These are phyloP conservation scores for Trebouxia sp. DNA, from an alignment of 139 green algal genomes.

Conservation along the genomic window DNA sequence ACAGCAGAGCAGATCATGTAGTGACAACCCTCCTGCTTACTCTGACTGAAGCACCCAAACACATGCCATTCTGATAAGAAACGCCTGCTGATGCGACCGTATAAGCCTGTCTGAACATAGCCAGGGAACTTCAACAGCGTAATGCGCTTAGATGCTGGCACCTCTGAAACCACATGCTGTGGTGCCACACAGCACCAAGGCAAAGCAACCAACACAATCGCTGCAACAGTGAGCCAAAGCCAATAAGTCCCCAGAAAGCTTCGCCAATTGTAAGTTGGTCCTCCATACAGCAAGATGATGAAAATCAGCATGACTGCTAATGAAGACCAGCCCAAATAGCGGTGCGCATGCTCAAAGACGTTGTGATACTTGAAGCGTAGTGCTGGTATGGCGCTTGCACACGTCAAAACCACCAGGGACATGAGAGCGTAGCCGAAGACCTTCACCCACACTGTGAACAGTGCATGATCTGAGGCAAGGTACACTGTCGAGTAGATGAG, in stretches of 20 bases:
- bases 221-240: constrained; percentile 2
- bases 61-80: constrained; percentile 22
- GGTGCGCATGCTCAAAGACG: constrained; percentile 24
- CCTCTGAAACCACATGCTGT: background rate
- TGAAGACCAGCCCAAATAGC: constrained; percentile 21
- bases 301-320: constrained; percentile 18
- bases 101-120: constrained; percentile 13
- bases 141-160: constrained; percentile 15
- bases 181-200: constrained; percentile 17
- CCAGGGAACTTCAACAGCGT: constrained; percentile 14
- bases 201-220: constrained; percentile 10
- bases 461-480: background rate
- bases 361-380: constrained; percentile 26
- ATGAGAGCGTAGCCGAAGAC: constrained; percentile 20
- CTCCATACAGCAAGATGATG: constrained; percentile 17
- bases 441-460: constrained; percentile 7
- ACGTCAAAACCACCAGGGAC: background rate
- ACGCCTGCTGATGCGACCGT: constrained; percentile 5
- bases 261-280: background rate
- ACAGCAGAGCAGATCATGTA: constrained; percentile 32
- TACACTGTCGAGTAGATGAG: constrained; percentile 16
- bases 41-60: constrained; percentile 26
- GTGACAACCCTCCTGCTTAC: background rate
- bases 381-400: background rate
- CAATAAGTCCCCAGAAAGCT: constrained; percentile 17